phyloP scores from a whole-genome alignment of 2,329 filamentous ascomycete species.

The Aureobasidium sp. region DNA sequence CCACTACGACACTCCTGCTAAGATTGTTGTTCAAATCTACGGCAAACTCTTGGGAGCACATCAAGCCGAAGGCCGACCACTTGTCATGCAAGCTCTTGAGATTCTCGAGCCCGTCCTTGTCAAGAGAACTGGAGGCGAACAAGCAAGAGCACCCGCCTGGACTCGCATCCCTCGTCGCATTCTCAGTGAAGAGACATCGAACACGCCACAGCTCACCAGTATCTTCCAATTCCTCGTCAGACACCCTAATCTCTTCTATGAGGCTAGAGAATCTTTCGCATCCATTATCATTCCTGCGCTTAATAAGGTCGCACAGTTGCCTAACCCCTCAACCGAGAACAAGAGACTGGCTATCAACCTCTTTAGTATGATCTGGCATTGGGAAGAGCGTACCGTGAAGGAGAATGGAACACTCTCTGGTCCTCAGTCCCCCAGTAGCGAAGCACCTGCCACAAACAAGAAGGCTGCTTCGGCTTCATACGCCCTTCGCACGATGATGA shows the following conservation, averaged over 20 bases:
- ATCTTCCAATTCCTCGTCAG: constrained; percentile 96
- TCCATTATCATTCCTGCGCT: constrained; percentile 82
- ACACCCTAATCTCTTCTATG: constrained; percentile 89
- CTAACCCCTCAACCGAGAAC: constrained; percentile 80
- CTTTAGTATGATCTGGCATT: constrained; percentile 84
- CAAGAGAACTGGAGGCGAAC: constrained; percentile 65
- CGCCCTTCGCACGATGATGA: constrained; percentile 66
- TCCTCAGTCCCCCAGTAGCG: constrained; percentile 22
- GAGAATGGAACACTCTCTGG: constrained; percentile 40
- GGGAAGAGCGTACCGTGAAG: constrained; percentile 78
- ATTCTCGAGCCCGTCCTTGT: constrained; percentile 90
- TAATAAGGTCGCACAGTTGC: constrained; percentile 75
- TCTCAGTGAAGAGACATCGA: constrained; percentile 86
- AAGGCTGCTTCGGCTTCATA: constrained; percentile 32
- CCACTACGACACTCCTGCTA: constrained; percentile 89
- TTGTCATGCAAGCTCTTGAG: constrained; percentile 92
- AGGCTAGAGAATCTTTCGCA: constrained; percentile 85
- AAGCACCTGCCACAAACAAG: constrained; percentile 22
- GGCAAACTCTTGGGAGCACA: constrained; percentile 84
- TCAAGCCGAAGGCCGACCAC: constrained; percentile 83
- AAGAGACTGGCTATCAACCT: constrained; percentile 87
- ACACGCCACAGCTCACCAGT: constrained; percentile 89
- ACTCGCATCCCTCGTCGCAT: constrained; percentile 85
- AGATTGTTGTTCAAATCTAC: constrained; percentile 95
- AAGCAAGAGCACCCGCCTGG: constrained; percentile 72